Conservation (phyloP, 1,284 basidiomycete genomes). For the Moesziomyces parantarcticus region DNA sequence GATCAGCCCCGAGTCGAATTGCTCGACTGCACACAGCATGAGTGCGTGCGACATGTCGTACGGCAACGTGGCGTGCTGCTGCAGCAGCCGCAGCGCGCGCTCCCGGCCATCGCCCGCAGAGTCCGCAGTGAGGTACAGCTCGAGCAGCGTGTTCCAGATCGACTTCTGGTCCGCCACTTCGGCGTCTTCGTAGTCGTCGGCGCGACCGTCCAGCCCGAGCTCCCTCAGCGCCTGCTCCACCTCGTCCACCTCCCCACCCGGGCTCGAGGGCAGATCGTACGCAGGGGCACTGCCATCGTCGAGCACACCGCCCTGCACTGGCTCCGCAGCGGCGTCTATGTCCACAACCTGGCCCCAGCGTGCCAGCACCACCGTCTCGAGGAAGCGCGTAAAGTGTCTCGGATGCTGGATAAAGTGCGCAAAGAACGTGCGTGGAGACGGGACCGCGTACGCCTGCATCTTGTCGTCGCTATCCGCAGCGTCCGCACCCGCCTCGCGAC, state of each 20-base stretch:
- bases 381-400: conserved; percentile 82
- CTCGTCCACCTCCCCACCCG: conserved; percentile 20
- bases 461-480: conserved; percentile 9
- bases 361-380: conserved; percentile 84
- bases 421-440: conserved; percentile 88
- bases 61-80: conserved; percentile 71
- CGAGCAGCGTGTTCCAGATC: conserved; percentile 95
- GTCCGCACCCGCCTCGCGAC: not conserved
- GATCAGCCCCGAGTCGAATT: conserved; percentile 85
- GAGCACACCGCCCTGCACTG: conserved; percentile 6
- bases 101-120: conserved; percentile 14
- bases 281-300: conserved; percentile 13
- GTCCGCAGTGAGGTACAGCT: conserved; percentile 80
- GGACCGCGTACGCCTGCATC: conserved; percentile 71
- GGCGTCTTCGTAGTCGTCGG: conserved; percentile 70
- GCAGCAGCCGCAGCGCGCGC: conserved; percentile 52
- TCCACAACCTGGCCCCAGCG: conserved; percentile 84
- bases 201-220: conserved; percentile 21
- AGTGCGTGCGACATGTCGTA: conserved; percentile 92
- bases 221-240: conserved; percentile 23
- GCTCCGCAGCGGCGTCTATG: conserved; percentile 46
- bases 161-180: conserved; percentile 81
- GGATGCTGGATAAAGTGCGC: conserved; percentile 93
- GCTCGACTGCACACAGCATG: conserved; percentile 85
- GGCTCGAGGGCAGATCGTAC: conserved; percentile 11